Percentiles rank a stretch among this genome's conserved stretches.
phyloP scores from a whole-genome alignment of 148 eudicot species.

The Polygonum aviculare region DNA sequence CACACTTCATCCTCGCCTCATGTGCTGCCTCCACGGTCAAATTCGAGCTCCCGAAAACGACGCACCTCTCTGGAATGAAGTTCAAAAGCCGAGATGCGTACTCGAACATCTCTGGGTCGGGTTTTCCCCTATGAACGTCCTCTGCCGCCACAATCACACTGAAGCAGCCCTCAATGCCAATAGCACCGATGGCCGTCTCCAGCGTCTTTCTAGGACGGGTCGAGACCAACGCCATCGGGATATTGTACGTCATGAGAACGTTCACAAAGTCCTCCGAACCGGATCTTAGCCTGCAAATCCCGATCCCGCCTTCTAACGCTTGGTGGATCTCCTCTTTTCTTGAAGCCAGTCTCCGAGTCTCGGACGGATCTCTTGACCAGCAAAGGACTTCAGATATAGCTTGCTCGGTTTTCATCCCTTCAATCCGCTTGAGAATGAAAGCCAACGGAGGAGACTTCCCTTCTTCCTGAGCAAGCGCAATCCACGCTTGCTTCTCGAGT shows the following conservation, averaged over 20 bases:
- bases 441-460: constrained; percentile 69
- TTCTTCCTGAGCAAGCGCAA: constrained; percentile 78
- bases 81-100: constrained; percentile 73
- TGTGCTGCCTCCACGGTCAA: constrained; percentile 91
- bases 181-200: constrained; percentile 57
- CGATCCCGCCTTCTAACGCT: constrained; percentile 62
- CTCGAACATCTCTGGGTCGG: constrained; percentile 93
- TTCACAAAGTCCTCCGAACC: constrained; percentile 78
- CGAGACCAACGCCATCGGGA: constrained; percentile 93
- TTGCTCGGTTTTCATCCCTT: constrained; percentile 97
- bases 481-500: constrained; percentile 84
- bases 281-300: constrained; percentile 53
- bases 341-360: constrained; percentile 50
- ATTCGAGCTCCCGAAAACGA: constrained; percentile 90
- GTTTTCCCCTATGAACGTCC: constrained; percentile 87
- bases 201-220: constrained; percentile 68
- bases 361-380: constrained; percentile 79
- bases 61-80: constrained; percentile 85
- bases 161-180: constrained; percentile 72
- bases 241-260: constrained; percentile 45
- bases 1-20: constrained; percentile 90
- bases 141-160: constrained; percentile 80
- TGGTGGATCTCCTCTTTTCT: constrained; percentile 78
- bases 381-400: constrained; percentile 90
- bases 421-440: constrained; percentile 49